Conservation (phyloP, 1,284 basidiomycete species). For the Cryptococcus sp. region DNA sequence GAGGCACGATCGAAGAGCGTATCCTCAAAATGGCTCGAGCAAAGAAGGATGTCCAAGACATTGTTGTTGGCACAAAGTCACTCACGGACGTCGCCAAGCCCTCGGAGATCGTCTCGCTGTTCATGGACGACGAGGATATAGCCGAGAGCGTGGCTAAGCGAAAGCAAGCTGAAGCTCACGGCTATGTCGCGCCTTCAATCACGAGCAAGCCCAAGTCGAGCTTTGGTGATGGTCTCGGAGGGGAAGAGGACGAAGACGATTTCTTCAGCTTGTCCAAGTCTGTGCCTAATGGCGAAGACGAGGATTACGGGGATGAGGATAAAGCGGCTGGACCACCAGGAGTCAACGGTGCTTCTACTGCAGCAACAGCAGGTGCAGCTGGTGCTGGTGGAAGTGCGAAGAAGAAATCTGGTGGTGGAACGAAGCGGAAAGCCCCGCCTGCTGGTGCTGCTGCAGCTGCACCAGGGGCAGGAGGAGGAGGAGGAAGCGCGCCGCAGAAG, state of each 20-base stretch:
- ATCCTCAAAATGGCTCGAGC: constrained; percentile 92
- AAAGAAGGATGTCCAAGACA: constrained; percentile 98
- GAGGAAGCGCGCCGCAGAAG: constrained; percentile 24
- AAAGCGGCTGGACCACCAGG: constrained; percentile 5
- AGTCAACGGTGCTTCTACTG: constrained; percentile 4
- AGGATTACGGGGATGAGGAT: constrained; percentile 33
- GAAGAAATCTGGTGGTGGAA: constrained; percentile 13
- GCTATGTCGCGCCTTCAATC: constrained; percentile 33
- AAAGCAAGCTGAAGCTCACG: constrained; percentile 52
- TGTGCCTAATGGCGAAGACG: constrained; percentile 30
- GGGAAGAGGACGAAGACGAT: constrained; percentile 46
- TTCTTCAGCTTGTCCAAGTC: constrained; percentile 38
- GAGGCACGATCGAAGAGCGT: constrained; percentile 97
- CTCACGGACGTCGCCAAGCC: constrained; percentile 90
- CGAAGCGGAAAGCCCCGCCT: constrained; percentile 26
- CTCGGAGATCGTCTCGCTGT: constrained; percentile 92
- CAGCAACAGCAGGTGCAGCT: not conserved
- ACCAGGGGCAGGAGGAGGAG: constrained; percentile 23
- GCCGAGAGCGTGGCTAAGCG: constrained; percentile 52
- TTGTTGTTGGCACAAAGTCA: constrained; percentile 96
- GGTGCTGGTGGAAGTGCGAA: not conserved
- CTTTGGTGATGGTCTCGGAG: constrained; percentile 43
- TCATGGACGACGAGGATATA: constrained; percentile 83
- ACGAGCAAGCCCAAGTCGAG: constrained; percentile 16
- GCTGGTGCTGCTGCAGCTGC: constrained; percentile 16